A percentile compares a stretch with the other conserved stretches of the same genome.
Evolutionary conservation across 2,329 filamentous ascomycete genomes (phyloP).

Genomic region (Venturia aucupariae): DNA sequence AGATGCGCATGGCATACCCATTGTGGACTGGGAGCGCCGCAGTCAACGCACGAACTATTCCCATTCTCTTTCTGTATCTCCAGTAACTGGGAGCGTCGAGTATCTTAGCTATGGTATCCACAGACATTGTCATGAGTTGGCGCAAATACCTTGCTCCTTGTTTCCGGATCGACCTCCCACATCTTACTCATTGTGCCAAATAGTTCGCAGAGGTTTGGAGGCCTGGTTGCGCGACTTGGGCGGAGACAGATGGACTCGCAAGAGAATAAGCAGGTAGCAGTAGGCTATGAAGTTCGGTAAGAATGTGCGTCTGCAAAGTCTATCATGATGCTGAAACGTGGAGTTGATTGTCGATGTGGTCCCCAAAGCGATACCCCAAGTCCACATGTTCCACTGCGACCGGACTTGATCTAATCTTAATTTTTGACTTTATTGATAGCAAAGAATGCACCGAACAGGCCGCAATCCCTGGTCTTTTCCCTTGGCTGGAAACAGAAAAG

Average conservation of each 20-base stretch:
- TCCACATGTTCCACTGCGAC: neutral
- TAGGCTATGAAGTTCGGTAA: neutral
- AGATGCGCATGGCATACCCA: slow-evolving; percentile 58
- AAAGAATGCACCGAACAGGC: neutral
- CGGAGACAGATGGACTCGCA: neutral
- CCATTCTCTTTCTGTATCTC: slow-evolving; percentile 82
- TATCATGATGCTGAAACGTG: slow-evolving; percentile 5
- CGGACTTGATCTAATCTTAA: neutral
- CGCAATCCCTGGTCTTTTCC: too few species aligned
- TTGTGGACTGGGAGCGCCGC: slow-evolving; percentile 89
- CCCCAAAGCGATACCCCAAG: neutral
- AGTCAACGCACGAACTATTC: slow-evolving; percentile 91
- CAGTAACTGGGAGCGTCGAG: slow-evolving; percentile 53
- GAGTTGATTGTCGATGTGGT: neutral
- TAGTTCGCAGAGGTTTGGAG: neutral
- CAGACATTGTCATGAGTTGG: neutral
- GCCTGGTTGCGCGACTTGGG: neutral
- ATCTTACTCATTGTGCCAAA: slow-evolving; percentile 37
- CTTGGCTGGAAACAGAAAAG: too few species aligned
- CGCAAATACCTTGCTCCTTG: slow-evolving; percentile 70
- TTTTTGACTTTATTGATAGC: too few species aligned
- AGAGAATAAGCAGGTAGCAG: neutral
- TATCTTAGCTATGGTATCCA: neutral
- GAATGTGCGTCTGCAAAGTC: neutral
- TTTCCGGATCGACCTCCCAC: slow-evolving; percentile 99